Percentiles rank a stretch among this genome's conserved stretches.
Conservation (phyloP, 2,329 filamentous ascomycete species). For the Fusarium buharicum region DNA sequence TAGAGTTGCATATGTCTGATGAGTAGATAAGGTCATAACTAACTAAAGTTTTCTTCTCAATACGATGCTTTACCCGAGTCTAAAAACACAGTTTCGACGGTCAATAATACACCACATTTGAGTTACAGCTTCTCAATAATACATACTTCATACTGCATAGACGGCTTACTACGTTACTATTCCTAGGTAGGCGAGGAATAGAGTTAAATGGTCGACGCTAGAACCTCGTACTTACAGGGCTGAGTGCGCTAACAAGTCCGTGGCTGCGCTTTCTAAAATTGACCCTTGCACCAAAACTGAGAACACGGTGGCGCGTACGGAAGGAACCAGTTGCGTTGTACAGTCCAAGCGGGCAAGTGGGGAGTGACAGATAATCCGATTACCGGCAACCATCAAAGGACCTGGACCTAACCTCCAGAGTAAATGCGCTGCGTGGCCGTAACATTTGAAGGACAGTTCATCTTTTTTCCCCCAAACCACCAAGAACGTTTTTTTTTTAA, state of each 20-base stretch:
- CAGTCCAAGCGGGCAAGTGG: slow-evolving; percentile 36
- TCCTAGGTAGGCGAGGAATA: slow-evolving; percentile 10
- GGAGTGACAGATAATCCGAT: slow-evolving; percentile 51
- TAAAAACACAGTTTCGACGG: too few species aligned
- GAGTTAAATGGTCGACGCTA: slow-evolving; percentile 15
- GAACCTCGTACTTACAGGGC: slow-evolving; percentile 33
- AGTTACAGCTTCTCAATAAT: too few species aligned
- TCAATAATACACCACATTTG: too few species aligned
- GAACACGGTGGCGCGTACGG: slow-evolving; percentile 52
- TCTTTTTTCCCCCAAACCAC: slow-evolving; percentile 13
- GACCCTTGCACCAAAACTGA: slow-evolving; percentile 36
- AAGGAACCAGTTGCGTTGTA: slow-evolving; percentile 14
- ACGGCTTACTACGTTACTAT: too few species aligned
- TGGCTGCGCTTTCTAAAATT: slow-evolving; percentile 32
- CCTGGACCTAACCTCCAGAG: slow-evolving; percentile 11
- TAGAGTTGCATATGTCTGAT: too few species aligned
- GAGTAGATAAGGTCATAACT: too few species aligned
- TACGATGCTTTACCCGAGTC: too few species aligned
- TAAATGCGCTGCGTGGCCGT: slow-evolving; percentile 47
- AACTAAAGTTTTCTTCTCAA: too few species aligned
- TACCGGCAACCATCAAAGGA: slow-evolving; percentile 39
- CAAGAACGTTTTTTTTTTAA: slow-evolving; percentile 4
- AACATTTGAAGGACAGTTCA: slow-evolving; percentile 44
- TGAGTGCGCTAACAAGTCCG: slow-evolving; percentile 27
- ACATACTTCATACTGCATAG: too few species aligned